A percentile compares a stretch with the other conserved stretches of the same genome.
phyloP scores from a whole-genome alignment of 1,284 basidiomycete genomes.

The Coniophora puteana region DNA sequence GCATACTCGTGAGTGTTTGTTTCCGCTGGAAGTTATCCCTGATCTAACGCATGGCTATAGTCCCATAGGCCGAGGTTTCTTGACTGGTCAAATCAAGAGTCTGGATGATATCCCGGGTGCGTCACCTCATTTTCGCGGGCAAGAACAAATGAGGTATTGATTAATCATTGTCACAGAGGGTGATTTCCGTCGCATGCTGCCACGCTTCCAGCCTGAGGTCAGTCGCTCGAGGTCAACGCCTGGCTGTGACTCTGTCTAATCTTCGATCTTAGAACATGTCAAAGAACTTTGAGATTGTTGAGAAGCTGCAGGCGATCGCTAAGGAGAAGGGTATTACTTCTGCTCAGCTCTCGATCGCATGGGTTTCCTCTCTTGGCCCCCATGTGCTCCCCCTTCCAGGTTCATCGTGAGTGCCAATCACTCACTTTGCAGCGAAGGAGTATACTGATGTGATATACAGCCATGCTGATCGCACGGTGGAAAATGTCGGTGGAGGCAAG shows the following conservation, averaged over 20 bases:
- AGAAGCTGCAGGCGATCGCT: constrained; percentile 42
- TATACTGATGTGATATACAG: too few species aligned
- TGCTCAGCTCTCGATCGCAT: constrained; percentile 57
- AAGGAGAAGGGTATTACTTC: constrained; percentile 42
- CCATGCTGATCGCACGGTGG: constrained; percentile 24
- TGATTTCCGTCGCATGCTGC: constrained; percentile 20
- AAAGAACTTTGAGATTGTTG: constrained; percentile 51
- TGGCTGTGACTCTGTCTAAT: background rate
- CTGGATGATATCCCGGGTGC: constrained; percentile 40
- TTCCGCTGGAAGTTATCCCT: background rate
- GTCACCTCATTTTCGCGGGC: too few species aligned
- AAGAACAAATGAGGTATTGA: too few species aligned
- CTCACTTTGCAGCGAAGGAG: too few species aligned
- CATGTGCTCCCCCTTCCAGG: constrained; percentile 27
- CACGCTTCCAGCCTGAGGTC: constrained; percentile 28
- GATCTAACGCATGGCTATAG: constrained; percentile 21
- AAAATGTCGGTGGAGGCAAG: constrained; percentile 23
- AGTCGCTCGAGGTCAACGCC: constrained; percentile 1
- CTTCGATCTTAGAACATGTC: constrained; percentile 41
- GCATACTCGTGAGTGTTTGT: constrained; percentile 46
- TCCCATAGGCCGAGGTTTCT: constrained; percentile 57
- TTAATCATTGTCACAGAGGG: constrained; percentile 15
- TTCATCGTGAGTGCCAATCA: constrained; percentile 23
- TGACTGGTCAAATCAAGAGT: constrained; percentile 47
- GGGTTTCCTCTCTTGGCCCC: constrained; percentile 34